Base-by-base conservation (phyloP, 345 rosid genomes). In the Brassica juncea region DNA sequence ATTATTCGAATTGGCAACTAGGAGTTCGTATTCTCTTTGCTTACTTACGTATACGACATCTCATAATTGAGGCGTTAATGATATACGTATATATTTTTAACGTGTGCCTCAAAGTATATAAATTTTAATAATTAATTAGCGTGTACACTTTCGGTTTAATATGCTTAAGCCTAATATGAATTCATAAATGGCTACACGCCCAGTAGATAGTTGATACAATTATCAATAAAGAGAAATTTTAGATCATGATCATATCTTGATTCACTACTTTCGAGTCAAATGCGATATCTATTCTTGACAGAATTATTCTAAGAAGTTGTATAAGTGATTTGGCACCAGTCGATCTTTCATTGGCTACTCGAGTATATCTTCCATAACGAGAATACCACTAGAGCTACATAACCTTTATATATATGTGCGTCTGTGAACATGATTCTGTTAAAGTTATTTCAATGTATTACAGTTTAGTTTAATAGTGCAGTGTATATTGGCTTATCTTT, bases 1-100 rank as follows among this genome's bases (percentile, higher is more conserved):
- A 47, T 47, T 73, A 79, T 72, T 73, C 82, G 82, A 73, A 67
- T 79, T 44, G 69, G 82, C 69, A 72, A 60, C 69, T 67, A 34
- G 69, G 82, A 79, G 44, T 66, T 72, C 73, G 67, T 73, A 73
- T 79, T 79, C 82, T 61, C n/a, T 73, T 79, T 73, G 78, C 12
- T 79, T 67, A 68, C 82, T 23, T 73, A 25, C 69, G 69, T 68
- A 16, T 68, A 73, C 61, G 68, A 34, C 57, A 72, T 16, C 64
- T 67, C 42, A 23, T 52, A 23, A 70, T 70, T 23, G 63, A 60
- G 15, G 12, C n/a, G 49, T 34, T 57, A 57, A 57, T 58, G 14
- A 21, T 6, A 6, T 6, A 4, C 6, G 35, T 15, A 1, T 52
- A 37, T 14, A 1, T 47, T 19, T 19, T 19, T 25, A 49, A 12